phyloP scores from a whole-genome alignment of 208 protist species.

The Trichomonas gallinae region DNA sequence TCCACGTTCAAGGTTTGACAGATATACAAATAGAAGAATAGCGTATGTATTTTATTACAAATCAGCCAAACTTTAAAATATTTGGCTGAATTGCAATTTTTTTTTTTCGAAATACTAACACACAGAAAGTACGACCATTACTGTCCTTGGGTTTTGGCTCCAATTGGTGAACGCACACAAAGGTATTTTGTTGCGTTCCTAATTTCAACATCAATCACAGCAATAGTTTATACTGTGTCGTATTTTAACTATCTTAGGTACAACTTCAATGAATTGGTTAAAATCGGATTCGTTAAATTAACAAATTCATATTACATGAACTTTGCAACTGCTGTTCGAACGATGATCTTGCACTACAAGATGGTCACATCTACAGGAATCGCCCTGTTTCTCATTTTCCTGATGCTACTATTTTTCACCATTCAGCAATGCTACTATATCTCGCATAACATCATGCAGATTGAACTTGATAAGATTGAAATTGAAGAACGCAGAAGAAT shows the following conservation, averaged over 20 bases:
- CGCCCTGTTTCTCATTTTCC: neutral
- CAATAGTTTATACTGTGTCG: neutral
- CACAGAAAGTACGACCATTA: constrained; percentile 10
- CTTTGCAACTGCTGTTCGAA: neutral
- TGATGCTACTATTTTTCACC: neutral
- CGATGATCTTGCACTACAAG: neutral
- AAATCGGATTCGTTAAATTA: neutral
- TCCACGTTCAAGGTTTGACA: neutral
- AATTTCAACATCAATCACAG: neutral
- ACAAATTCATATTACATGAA: neutral
- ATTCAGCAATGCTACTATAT: neutral
- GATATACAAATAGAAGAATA: neutral
- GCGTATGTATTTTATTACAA: neutral
- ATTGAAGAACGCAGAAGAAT: neutral
- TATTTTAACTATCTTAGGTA: neutral
- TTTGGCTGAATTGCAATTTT: neutral
- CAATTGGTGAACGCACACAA: neutral
- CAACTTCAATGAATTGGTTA: neutral
- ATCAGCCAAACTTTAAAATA: neutral
- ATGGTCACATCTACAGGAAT: neutral
- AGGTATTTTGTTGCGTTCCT: neutral
- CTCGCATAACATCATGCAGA: neutral
- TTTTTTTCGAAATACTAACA: constrained; percentile 11
- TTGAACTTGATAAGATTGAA: neutral
- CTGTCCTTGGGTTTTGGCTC: neutral